Evolutionary conservation across 2,329 filamentous ascomycete species (phyloP).

Genomic region (Epichloe aotearoae): DNA sequence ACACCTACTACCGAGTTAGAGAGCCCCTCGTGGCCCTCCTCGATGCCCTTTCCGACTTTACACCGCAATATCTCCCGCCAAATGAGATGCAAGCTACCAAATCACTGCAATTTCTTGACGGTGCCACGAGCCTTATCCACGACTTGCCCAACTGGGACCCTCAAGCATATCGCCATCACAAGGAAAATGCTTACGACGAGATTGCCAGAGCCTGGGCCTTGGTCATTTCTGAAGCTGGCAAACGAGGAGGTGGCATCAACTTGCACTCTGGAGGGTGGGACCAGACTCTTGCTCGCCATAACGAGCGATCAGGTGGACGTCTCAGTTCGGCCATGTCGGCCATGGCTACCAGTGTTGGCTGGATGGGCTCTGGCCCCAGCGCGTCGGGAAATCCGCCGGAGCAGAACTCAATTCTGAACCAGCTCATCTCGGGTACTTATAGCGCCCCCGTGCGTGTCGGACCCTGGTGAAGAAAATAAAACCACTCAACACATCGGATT

Average conservation of each 20-base stretch:
- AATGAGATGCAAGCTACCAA: conserved; percentile 72
- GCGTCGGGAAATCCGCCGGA: conserved; percentile 21
- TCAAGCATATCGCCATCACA: conserved; percentile 78
- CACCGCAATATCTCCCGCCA: conserved; percentile 86
- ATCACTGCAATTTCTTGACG: conserved; percentile 78
- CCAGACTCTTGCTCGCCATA: conserved; percentile 72
- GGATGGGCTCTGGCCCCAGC: conserved; percentile 46
- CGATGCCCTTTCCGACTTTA: conserved; percentile 86
- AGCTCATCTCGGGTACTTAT: conserved; percentile 48
- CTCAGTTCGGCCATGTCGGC: conserved; percentile 69
- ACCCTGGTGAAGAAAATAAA: conserved; percentile 33
- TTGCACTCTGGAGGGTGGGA: conserved; percentile 90
- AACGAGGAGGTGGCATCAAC: conserved; percentile 80
- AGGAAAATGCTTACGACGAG: conserved; percentile 92
- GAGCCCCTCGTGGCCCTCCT: conserved; percentile 68
- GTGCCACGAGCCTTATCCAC: conserved; percentile 82
- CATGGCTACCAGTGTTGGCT: conserved; percentile 61
- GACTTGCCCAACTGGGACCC: conserved; percentile 83
- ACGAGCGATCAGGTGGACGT: conserved; percentile 71
- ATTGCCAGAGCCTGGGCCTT: conserved; percentile 87
- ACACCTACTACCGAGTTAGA: conserved; percentile 86
- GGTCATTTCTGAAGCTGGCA: conserved; percentile 81
- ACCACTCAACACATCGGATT: background rate
- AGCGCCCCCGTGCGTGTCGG: conserved; percentile 47
- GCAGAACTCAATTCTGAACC: conserved; percentile 45